These are phyloP conservation scores for Coemansia sp. DNA, from an alignment of 192 early-diverging fungal genomes.

Conservation along the genomic window DNA sequence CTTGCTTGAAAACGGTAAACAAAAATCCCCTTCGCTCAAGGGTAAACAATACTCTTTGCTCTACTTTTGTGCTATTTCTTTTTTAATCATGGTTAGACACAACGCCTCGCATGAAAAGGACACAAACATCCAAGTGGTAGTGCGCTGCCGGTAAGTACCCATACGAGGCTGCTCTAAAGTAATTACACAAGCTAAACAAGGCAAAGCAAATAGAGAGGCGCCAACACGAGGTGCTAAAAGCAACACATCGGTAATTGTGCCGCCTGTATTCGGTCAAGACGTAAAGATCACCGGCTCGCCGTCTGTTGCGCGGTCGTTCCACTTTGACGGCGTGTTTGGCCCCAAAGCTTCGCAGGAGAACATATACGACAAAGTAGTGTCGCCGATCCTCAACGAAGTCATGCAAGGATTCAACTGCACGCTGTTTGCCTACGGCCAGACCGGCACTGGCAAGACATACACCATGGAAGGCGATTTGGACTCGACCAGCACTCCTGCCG, in stretches of 20 bases:
- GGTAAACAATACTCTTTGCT: slow-evolving; percentile 1
- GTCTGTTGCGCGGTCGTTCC: slow-evolving; percentile 68
- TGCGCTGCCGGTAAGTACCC: slow-evolving; percentile 68
- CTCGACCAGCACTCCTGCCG: not conserved
- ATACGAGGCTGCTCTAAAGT: not conserved
- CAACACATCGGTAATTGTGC: slow-evolving; percentile 57
- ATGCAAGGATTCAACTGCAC: slow-evolving; percentile 74
- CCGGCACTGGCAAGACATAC: slow-evolving; percentile 93
- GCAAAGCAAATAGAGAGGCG: slow-evolving; percentile 21
- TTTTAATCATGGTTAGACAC: slow-evolving; percentile 8
- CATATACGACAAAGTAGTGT: slow-evolving; percentile 76
- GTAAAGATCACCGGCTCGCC: slow-evolving; percentile 51
- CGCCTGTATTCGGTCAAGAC: slow-evolving; percentile 59
- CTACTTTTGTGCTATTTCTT: not conserved
- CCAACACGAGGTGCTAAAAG: not conserved
- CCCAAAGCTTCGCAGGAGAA: slow-evolving; percentile 70
- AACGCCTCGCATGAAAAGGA: slow-evolving; percentile 54
- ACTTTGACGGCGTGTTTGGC: slow-evolving; percentile 90
- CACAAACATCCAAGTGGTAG: slow-evolving; percentile 79
- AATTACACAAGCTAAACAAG: not conserved
- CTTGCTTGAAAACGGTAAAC: not conserved
- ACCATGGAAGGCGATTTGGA: slow-evolving; percentile 94
- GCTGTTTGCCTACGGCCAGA: slow-evolving; percentile 85
- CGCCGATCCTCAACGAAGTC: slow-evolving; percentile 82
- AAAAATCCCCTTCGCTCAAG: not conserved